These are phyloP conservation scores for Zalerion maritima DNA, from an alignment of 495 filamentous ascomycete species.

Conservation along the genomic window DNA sequence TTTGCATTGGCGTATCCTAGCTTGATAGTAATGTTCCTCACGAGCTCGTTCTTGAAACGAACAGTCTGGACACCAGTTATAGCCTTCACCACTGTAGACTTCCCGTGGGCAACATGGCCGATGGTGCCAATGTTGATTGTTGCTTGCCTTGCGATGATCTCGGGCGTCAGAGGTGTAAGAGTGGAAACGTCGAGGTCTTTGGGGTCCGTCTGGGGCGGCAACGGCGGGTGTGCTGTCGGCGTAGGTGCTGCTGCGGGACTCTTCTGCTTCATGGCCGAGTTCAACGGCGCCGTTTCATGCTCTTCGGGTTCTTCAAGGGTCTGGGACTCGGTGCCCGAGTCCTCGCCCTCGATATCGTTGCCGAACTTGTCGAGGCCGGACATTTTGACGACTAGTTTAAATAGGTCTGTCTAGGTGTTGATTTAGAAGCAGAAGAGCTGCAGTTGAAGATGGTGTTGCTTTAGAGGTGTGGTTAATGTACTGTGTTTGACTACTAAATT, in stretches of 20 bases:
- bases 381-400: conserved; percentile 7
- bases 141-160: conserved; percentile 92
- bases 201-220: conserved; percentile 86
- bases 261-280: conserved; percentile 17
- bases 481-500: conserved; percentile 19
- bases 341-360: conserved; percentile 13
- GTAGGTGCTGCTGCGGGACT: no score
- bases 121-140: conserved; percentile 99
- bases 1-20: conserved; percentile 98
- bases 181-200: conserved; percentile 62
- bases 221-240: conserved; percentile 38
- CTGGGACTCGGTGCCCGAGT: conserved; percentile 29
- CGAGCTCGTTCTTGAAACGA: conserved; percentile 97
- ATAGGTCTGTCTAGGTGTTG: neutral
- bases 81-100: conserved; percentile 96
- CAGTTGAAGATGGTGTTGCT: conserved; percentile 8
- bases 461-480: conserved; percentile 13
- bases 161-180: conserved; percentile 75
- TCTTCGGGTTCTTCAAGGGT: conserved; percentile 21
- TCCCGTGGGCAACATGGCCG: conserved; percentile 96
- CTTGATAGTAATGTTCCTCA: conserved; percentile 99
- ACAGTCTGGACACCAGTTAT: conserved; percentile 98
- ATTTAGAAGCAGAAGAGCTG: neutral
- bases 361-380: conserved; percentile 15
- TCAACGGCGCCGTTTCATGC: conserved; percentile 25